Evolutionary conservation across 2,329 filamentous ascomycete genomes (phyloP), one percentile per base, ranked within the genome.

Genomic region (Fonsecaea nubica): DNA sequence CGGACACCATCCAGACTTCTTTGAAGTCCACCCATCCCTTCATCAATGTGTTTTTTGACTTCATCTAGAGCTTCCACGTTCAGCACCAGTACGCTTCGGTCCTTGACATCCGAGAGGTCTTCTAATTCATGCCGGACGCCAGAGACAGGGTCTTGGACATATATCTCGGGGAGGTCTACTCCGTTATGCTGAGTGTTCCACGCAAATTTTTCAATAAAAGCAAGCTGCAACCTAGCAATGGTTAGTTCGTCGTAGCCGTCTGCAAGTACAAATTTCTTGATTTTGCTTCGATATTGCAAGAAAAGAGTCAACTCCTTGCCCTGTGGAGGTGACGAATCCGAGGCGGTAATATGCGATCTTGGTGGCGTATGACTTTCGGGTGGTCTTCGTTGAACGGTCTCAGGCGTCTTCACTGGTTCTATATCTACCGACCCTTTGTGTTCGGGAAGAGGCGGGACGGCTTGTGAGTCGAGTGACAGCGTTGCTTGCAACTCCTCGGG

Each of bases 171-270:
- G 54, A 99, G 81, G 76, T 99, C 95, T 13, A 89, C 87, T 7
- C 95, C 95, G 74, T 97, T 96, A 67, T 92, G 90, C 73, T 98
- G 93, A 0, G 94, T 97, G 74, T 97, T 98, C 93, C 96, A 99
- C 0, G 94, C 95, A 76, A 99, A 99, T 77, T 97, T 99, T 73
- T 99, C 95, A 73, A 99, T 99, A 74, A 99, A 99, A 0, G 95
- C 94, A 33, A 99, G 85, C 77, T 99, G 94, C 65, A 99, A 80
- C 30, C 93, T 87, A 0, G 93, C 93, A 66, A 97, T 90, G 2
- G 92, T 94, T 10, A 99, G 84, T 69, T 94, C 92, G 36, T 89
- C 89, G 71, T 90, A 89, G 1, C 94, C 94, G 76, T 69, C 67
- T 12, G 64, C 56, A 38, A 73, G 63, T 8, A 73, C 70, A 57